Percentiles rank a stretch among this genome's conserved stretches.
Evolutionary conservation across 1,284 basidiomycete genomes (phyloP).

Genomic region (Leccinum laetum): DNA sequence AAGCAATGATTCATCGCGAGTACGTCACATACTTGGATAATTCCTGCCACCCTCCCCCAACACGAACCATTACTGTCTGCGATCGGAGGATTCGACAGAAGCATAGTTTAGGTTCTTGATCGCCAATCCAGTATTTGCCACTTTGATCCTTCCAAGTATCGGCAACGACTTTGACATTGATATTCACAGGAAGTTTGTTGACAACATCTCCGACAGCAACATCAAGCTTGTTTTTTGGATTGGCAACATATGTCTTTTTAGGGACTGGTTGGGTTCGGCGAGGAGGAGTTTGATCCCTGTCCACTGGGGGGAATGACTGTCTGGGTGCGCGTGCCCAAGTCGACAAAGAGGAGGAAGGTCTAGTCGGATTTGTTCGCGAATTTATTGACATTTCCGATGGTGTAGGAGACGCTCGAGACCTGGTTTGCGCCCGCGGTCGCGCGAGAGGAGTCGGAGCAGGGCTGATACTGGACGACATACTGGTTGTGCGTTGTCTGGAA

Average conservation of each 20-base stretch:
- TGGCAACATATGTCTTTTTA: conserved; percentile 76
- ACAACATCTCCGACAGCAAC: conserved; percentile 90
- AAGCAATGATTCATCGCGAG: not conserved
- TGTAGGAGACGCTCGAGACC: conserved; percentile 55
- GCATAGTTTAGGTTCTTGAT: conserved; percentile 83
- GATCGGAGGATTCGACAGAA: conserved; percentile 93
- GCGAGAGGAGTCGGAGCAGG: conserved; percentile 37
- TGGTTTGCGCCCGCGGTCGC: conserved; percentile 43
- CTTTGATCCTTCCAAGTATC: conserved; percentile 88
- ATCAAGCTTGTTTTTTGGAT: conserved; percentile 89
- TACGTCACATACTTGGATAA: conserved; percentile 70
- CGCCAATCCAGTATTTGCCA: conserved; percentile 95
- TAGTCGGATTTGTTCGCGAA: conserved; percentile 42
- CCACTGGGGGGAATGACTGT: conserved; percentile 47
- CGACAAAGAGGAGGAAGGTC: conserved; percentile 47
- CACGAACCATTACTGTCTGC: conserved; percentile 93
- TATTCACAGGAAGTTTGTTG: conserved; percentile 84
- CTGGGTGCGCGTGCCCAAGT: conserved; percentile 72
- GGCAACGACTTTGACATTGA: conserved; percentile 82
- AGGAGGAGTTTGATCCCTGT: conserved; percentile 46
- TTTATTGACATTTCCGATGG: conserved; percentile 50
- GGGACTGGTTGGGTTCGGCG: conserved; percentile 36
- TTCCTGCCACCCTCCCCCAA: conserved; percentile 94
- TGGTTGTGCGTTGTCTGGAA: conserved; percentile 76
- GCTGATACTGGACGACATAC: conserved; percentile 48